A percentile compares a stretch with the other conserved stretches of the same genome.
Evolutionary conservation across 306 rosid genomes (phyloP).

Genomic region (Rosa persica): DNA sequence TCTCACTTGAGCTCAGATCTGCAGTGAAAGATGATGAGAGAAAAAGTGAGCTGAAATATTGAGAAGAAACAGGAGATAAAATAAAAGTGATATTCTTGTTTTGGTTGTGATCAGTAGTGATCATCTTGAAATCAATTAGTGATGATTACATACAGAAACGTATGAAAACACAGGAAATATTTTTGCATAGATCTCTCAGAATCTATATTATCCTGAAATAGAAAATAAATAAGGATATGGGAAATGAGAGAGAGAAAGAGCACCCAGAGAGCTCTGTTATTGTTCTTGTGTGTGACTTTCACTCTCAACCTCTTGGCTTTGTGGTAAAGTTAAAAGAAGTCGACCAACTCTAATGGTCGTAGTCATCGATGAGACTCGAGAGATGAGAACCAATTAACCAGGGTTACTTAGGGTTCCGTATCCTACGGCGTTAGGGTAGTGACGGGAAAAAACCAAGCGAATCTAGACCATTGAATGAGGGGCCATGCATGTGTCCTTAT

Average conservation of each 20-base stretch:
- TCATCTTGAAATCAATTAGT: slow-evolving; percentile 37
- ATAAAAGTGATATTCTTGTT: not conserved
- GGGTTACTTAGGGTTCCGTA: slow-evolving; percentile 33
- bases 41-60: slow-evolving; percentile 5
- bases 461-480: slow-evolving; percentile 57
- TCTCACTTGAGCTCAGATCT: slow-evolving; percentile 36
- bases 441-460: slow-evolving; percentile 31
- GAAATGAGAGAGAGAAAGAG: slow-evolving; percentile 10
- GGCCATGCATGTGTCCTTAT: slow-evolving; percentile 88
- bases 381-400: slow-evolving; percentile 27
- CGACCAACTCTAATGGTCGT: not conserved
- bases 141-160: slow-evolving; percentile 30
- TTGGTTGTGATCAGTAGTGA: slow-evolving; percentile 4
- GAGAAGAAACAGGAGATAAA: not conserved
- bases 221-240: not conserved
- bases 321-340: not conserved
- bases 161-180: not conserved
- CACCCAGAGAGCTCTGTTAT: not conserved
- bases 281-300: too few relatives aligned
- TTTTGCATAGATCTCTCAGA: slow-evolving; percentile 40
- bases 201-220: slow-evolving; percentile 35
- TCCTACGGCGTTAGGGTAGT: slow-evolving; percentile 33
- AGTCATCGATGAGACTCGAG: not conserved
- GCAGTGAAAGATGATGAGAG: slow-evolving; percentile 6
- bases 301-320: too few relatives aligned